Evolutionary conservation across 306 rosid genomes (phyloP).

Genomic region (Urtica urens): DNA sequence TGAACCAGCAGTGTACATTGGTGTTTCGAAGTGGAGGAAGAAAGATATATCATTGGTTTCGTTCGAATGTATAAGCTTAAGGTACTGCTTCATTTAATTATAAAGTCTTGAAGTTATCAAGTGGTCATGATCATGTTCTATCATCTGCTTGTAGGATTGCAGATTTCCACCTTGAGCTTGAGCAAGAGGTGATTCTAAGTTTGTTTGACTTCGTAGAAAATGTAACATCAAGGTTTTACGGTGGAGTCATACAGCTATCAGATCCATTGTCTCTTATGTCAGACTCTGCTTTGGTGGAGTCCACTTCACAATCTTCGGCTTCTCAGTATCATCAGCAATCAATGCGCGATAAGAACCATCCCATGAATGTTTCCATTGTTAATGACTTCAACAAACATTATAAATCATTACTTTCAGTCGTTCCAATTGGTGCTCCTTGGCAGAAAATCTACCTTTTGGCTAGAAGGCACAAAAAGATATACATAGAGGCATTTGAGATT

Average conservation of each 20-base stretch:
- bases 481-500: slow-evolving; percentile 72
- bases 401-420: slow-evolving; percentile 44
- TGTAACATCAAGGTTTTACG: slow-evolving; percentile 45
- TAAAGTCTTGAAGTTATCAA: not conserved
- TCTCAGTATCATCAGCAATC: slow-evolving; percentile 26
- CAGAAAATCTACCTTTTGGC: slow-evolving; percentile 82
- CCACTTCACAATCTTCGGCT: slow-evolving; percentile 24
- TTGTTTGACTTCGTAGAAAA: slow-evolving; percentile 64
- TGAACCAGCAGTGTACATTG: slow-evolving; percentile 56
- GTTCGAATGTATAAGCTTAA: slow-evolving; percentile 71
- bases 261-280: slow-evolving; percentile 19
- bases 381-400: slow-evolving; percentile 24
- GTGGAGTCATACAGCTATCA: slow-evolving; percentile 35
- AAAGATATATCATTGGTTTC: slow-evolving; percentile 74
- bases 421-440: slow-evolving; percentile 98
- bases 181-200: slow-evolving; percentile 80
- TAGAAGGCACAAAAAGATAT: slow-evolving; percentile 79
- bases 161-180: slow-evolving; percentile 82
- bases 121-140: slow-evolving; percentile 11
- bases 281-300: slow-evolving; percentile 25
- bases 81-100: slow-evolving; percentile 33
- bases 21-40: slow-evolving; percentile 90
- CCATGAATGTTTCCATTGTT: slow-evolving; percentile 22
- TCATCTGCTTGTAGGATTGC: slow-evolving; percentile 62
- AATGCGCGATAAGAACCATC: slow-evolving; percentile 25